Base-by-base conservation (phyloP, 805 yeast genomes). In the Lipomyces sp. region DNA sequence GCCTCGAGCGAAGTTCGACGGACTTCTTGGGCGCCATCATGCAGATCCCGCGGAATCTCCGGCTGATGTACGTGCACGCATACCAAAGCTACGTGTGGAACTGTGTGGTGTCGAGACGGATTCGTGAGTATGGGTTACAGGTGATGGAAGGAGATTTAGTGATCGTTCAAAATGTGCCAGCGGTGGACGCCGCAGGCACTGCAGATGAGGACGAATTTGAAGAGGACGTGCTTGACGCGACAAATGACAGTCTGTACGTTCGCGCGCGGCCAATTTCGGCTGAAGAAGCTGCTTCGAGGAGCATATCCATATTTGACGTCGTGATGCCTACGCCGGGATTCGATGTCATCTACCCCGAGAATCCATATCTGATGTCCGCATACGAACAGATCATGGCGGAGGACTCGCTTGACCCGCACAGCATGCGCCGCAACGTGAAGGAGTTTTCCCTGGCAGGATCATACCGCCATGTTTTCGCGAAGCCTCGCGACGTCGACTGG, bases 71-170 rank as follows among this genome's bases (percentile, higher is more conserved):
- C 65, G 96, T 86, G 2, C 99, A 93, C 69, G 96, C 98, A 2
- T 95, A 95, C 67, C 98, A 93, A 70, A 87, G 96, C 57, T 93
- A 83, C 64, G 79, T 93, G 26, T 95, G 98, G 99, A 95, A 95
- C 65, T 66, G 76, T 45, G 95, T 83, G 32, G 91, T 89, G 0
- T 83, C 95, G 45, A 78, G 78, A 59, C 76, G 98, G 64, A 73
- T 88, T 38, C 79, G 79, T 61, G 64, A 82, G 49, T 84, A 76
- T 68, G 97, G 97, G 1, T 64, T 78, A 55, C 66, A 75, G 24
- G 79, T 85, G 32, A 84, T 85, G 50, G 84, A 73, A 32, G 98
- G 98, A 24, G 98, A 90, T 67, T 73, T 90, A 59, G 88, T 90
- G 3, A 63, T 80, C 13, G 68, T 61, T 2, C 55, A 61, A 16